Base-by-base conservation (phyloP, 2,329 filamentous ascomycete genomes). In the Colletotrichum navitas region DNA sequence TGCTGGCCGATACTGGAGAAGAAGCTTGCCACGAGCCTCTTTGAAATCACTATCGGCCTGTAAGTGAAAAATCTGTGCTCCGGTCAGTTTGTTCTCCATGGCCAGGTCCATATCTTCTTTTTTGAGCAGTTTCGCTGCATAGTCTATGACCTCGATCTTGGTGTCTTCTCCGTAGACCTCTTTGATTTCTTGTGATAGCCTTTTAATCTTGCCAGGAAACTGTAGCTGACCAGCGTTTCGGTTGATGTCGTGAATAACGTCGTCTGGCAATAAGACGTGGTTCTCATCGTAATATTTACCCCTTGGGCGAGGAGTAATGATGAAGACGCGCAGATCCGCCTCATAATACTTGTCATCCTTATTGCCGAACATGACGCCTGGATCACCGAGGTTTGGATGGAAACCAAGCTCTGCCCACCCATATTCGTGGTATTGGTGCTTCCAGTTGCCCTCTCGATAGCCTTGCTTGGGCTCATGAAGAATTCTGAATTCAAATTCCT, bases 61-160 rank as follows among this genome's bases (percentile, higher is more conserved):
- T 5, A 32, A 1, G 26, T 32, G 16, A 10, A 32, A 32, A 12
- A 54, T 54, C 16, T 32, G 10, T 5, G 5, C 3, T 11, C 12
- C 2, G 7, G 7, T 32, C 51, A 21, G 5, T 4, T 2, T 34
- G 1, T 10, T 0, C 7, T 29, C 29, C 1, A 29, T 11, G 1
- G 10, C 18, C 51, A 21, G 7, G 0, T 2, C 2, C 3, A 21
- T 2, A 3, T 18, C 8, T 11, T 54, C 51, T 12, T 32, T 54
- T 10, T 16, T 18, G 3, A 54, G 26, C 7, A 54, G 16, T 8
- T 32, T 16, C 16, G 51, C 8, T 21, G 51, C 51, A 11, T 54
- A 54, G 26, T 54, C 51, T 18, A 54, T 34, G 26, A 54, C 14
- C 26, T 54, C 26, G 21, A 32, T 29, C 7, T 34, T 18, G 51